Percentiles rank a stretch among this genome's conserved stretches.
phyloP scores from a whole-genome alignment of 2,329 filamentous ascomycete genomes.

The Shiraia sp. region DNA sequence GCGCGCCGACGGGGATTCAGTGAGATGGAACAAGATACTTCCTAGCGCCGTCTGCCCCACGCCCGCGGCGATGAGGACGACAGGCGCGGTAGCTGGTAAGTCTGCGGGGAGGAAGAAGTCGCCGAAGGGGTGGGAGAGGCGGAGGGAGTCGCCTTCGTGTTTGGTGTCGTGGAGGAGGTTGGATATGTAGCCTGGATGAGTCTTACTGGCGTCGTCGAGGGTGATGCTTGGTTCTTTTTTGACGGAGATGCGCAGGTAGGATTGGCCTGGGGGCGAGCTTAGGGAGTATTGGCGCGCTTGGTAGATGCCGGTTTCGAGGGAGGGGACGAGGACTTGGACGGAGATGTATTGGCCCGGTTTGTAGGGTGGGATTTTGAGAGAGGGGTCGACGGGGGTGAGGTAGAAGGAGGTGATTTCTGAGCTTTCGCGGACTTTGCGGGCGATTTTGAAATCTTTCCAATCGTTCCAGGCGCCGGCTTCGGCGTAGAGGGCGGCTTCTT shows the following conservation, averaged over 20 bases:
- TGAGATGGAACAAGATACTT: slow-evolving; percentile 64
- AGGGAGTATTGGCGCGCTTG: slow-evolving; percentile 76
- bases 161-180: slow-evolving; percentile 69
- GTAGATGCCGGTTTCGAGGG: slow-evolving; percentile 52
- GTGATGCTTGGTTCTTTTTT: slow-evolving; percentile 66
- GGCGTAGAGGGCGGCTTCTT: slow-evolving; percentile 66
- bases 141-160: slow-evolving; percentile 63
- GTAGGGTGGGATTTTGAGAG: slow-evolving; percentile 63
- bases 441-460: slow-evolving; percentile 70
- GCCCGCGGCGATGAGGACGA: slow-evolving; percentile 69
- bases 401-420: slow-evolving; percentile 73
- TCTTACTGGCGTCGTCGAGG: slow-evolving; percentile 48
- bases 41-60: slow-evolving; percentile 70
- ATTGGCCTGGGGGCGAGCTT: slow-evolving; percentile 63
- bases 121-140: slow-evolving; percentile 67
- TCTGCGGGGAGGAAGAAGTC: slow-evolving; percentile 64
- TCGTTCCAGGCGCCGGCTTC: slow-evolving; percentile 65
- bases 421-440: slow-evolving; percentile 66
- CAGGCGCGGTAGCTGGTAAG: slow-evolving; percentile 50
- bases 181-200: slow-evolving; percentile 67
- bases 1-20: slow-evolving; percentile 37
- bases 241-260: slow-evolving; percentile 71
- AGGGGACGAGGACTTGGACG: slow-evolving; percentile 61
- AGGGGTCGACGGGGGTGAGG: slow-evolving; percentile 65
- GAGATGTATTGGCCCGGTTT: slow-evolving; percentile 75